A percentile compares a stretch with the other conserved stretches of the same genome.
Conservation (phyloP, 148 eudicot species). For the Gaultheria prostrata region DNA sequence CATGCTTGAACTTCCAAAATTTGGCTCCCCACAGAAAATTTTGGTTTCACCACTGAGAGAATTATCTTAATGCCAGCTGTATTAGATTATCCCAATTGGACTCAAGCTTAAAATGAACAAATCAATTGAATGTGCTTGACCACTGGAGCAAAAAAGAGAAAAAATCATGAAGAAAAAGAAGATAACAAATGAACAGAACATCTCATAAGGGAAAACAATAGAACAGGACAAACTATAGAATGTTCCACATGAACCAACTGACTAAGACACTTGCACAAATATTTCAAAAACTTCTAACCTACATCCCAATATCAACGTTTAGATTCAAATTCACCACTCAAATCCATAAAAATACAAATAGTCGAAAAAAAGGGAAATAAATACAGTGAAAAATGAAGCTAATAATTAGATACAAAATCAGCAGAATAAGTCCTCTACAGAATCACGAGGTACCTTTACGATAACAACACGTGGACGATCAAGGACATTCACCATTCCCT, state of each 20-base stretch:
- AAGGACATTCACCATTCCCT: constrained; percentile 29
- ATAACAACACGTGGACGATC: constrained; percentile 23
- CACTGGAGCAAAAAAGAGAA: neutral
- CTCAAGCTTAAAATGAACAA: neutral
- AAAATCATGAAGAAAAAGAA: neutral
- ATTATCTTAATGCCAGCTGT: neutral
- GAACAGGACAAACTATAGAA: neutral
- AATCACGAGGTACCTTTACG: constrained; percentile 32
- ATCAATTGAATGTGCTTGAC: neutral
- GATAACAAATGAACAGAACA: neutral
- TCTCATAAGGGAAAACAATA: neutral
- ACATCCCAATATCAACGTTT: neutral
- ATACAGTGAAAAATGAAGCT: neutral
- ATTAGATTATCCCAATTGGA: neutral
- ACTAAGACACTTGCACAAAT: neutral
- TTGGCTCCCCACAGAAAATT: neutral
- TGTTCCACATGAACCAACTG: neutral
- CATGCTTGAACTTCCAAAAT: neutral
- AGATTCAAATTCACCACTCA: neutral
- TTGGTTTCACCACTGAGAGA: neutral
- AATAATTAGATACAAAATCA: neutral
- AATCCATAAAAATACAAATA: neutral
- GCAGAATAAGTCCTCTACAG: neutral
- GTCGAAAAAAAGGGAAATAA: neutral
- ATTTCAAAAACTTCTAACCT: neutral